Base-by-base conservation (phyloP, 495 filamentous ascomycete genomes). In the Xylaria cubensis region DNA sequence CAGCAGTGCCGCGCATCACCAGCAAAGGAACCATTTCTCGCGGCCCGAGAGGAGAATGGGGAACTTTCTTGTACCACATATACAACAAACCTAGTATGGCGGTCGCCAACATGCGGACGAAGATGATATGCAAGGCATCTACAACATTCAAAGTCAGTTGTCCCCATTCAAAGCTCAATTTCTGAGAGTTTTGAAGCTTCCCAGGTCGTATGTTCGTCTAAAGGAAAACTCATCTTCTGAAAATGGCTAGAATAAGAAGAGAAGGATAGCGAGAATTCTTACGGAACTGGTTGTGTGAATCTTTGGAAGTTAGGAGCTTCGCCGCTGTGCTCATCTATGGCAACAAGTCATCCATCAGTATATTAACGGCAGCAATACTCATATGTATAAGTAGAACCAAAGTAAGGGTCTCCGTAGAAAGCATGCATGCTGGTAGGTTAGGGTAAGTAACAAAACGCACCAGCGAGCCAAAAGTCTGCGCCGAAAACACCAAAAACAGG, bases 61-160 rank as follows among this genome's bases (percentile, higher is more conserved):
- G 88, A 0, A 92, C 89, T 6, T 85, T 82, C 36, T 86, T 86
- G 63, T 86, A 88, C 88, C 88, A 94, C 89, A 94, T 92, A 78
- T 94, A 96, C 51, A 89, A 68, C 63, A 84, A 87, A 51, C 90
- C 88, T 39, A 92, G 81, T 12, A 92, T 55, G 3, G 89, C 81
- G 0, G 93, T 96, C 63, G 93, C 91, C 44, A 86, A 84, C 91
- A 94, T 94, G 51, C 93, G 88, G 6, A 88, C 91, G 78, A 95
- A 94, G 59, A 96, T 86, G 6, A 50, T 50, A 5, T 50, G 46
- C 7, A 50, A 19, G 17, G 92, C 90, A 82, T 94, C 39, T 42
- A 13, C 39, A 42, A 42, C 39, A 13, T 3, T 42, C 39, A 3
- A 1, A 42, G 39, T 42, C 2, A 42, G 39, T 42, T 42, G 13